phyloP scores from a whole-genome alignment of 75 land plant genomes.

The Pinus albicaulis region DNA sequence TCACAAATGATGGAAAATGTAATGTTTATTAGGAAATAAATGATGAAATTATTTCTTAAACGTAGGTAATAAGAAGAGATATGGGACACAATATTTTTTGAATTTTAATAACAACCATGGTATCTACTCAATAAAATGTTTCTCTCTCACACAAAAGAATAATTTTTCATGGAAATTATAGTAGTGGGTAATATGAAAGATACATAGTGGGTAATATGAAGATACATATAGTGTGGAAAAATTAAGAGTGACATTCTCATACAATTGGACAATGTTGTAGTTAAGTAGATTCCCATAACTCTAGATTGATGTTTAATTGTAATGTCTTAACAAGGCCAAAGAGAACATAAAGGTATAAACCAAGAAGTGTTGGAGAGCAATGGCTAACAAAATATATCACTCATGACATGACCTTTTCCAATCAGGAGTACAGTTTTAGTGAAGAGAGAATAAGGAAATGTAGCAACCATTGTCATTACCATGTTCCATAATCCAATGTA shows the following conservation, averaged over 20 bases:
- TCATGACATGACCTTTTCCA: slow-evolving; percentile 47
- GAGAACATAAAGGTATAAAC: slow-evolving; percentile 64
- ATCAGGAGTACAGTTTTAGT: slow-evolving; percentile 74
- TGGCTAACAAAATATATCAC: slow-evolving; percentile 71
- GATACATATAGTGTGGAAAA: slow-evolving; percentile 33
- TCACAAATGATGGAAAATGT: slow-evolving; percentile 73
- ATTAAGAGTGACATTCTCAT: slow-evolving; percentile 1
- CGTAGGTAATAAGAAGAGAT: slow-evolving; percentile 50
- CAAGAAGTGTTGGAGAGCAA: slow-evolving; percentile 74
- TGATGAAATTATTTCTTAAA: slow-evolving; percentile 50
- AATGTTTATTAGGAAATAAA: slow-evolving; percentile 68
- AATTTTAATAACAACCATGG: slow-evolving; percentile 73
- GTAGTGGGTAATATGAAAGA: slow-evolving; percentile 63
- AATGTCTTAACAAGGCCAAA: slow-evolving; percentile 13
- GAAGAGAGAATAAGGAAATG: slow-evolving; percentile 80
- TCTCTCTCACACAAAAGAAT: slow-evolving; percentile 81
- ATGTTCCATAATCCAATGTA: slow-evolving; percentile 78
- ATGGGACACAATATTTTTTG: slow-evolving; percentile 73
- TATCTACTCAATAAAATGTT: slow-evolving; percentile 25
- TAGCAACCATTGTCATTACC: slow-evolving; percentile 55
- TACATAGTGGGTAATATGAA: slow-evolving; percentile 65
- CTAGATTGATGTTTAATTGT: slow-evolving; percentile 35
- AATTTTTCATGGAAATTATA: slow-evolving; percentile 59
- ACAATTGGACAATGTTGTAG: slow-evolving; percentile 9
- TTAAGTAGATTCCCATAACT: slow-evolving; percentile 54